phyloP scores from a whole-genome alignment of 441 rosid genomes.

The Rhodomyrtus psidioides region DNA sequence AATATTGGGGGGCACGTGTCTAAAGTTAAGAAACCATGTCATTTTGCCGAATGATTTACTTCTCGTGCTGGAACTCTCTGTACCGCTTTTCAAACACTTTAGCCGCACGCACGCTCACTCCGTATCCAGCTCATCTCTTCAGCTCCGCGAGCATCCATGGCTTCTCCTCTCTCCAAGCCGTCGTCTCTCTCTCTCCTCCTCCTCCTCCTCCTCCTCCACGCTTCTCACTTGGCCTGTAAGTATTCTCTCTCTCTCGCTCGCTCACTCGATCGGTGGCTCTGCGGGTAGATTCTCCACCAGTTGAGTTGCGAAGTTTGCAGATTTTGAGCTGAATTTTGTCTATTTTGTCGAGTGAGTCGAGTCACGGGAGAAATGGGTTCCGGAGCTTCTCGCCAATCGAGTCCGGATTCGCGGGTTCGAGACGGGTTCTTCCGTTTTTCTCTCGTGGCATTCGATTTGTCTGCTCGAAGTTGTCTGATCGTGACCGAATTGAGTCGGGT shows the following conservation, averaged over 20 bases:
- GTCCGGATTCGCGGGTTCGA: not conserved
- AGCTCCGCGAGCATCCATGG: not conserved
- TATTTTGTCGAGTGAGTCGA: not conserved
- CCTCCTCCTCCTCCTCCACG: slow-evolving; percentile 21
- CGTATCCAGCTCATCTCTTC: not conserved
- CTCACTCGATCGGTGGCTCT: not conserved
- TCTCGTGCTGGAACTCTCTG: not conserved
- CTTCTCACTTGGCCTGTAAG: slow-evolving; percentile 35
- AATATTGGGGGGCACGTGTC: too few relatives aligned
- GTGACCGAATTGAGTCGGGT: not conserved
- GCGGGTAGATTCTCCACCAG: not conserved
- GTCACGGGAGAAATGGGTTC: not conserved
- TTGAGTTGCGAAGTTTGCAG: not conserved
- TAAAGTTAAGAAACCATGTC: not conserved
- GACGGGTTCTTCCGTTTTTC: not conserved
- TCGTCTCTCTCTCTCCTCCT: not conserved
- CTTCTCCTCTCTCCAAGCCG: not conserved
- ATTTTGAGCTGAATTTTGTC: not conserved
- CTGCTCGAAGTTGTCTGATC: not conserved
- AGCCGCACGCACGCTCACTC: not conserved
- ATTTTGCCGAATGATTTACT: not conserved
- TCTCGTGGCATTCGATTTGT: not conserved
- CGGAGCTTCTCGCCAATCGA: not conserved
- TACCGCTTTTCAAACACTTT: not conserved
- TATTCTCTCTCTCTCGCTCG: not conserved